Percentiles rank a stretch among this genome's conserved stretches.
These are phyloP conservation scores for Lagenaria siceraria DNA, from an alignment of 306 rosid genomes.

Conservation along the genomic window DNA sequence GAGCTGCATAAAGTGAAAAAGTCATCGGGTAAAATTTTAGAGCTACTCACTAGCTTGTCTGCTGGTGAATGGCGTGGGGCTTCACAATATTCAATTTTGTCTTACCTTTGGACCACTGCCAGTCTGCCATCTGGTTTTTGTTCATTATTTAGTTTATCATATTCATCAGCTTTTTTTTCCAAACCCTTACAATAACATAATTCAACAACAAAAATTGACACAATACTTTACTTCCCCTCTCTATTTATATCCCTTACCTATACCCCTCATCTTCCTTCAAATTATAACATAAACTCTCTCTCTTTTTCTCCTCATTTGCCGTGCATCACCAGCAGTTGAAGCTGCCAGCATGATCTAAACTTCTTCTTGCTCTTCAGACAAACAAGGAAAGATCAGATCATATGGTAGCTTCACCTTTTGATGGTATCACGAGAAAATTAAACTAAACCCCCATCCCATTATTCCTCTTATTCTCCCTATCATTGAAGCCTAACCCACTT, in stretches of 20 bases:
- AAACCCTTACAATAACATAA: background rate
- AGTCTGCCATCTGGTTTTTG: background rate
- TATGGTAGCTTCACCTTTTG: constrained; percentile 69
- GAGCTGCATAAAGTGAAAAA: constrained; percentile 5
- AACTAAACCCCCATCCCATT: background rate
- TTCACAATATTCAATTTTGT: constrained; percentile 12
- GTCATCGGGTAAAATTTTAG: background rate
- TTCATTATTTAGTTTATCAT: background rate
- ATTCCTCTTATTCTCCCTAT: background rate
- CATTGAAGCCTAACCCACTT: background rate
- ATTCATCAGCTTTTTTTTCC: background rate
- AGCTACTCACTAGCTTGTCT: constrained; percentile 1
- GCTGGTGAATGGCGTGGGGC: constrained; percentile 10
- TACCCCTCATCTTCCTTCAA: constrained; percentile 11
- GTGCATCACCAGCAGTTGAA: constrained; percentile 54
- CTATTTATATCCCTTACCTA: constrained; percentile 27
- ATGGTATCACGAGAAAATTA: constrained; percentile 36
- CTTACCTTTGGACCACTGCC: constrained; percentile 9
- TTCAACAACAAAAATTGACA: background rate
- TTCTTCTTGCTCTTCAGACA: constrained; percentile 21
- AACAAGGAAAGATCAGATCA: constrained; percentile 57
- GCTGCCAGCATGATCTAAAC: constrained; percentile 89
- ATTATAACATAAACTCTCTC: background rate
- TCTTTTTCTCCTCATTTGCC: constrained; percentile 2
- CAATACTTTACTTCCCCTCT: background rate